Evolutionary conservation across 176 grass and related monocot species (phyloP), one percentile per base, ranked within the genome.

Genomic region (Poa annua): DNA sequence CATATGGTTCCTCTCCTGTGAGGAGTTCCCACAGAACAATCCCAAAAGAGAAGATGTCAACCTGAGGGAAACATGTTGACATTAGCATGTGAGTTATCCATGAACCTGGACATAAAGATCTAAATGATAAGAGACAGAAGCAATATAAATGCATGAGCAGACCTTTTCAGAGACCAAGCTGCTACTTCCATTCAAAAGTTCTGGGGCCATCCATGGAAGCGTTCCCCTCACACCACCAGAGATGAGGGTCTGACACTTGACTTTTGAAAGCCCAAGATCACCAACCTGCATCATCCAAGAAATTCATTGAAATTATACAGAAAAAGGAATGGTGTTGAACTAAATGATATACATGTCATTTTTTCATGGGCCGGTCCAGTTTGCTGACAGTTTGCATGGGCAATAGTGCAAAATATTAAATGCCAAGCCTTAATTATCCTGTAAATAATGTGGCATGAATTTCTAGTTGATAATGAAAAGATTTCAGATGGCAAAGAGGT

Each of bases 21-120:
- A 99, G 74, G 39, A 99, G 93, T 75, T 99, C 97, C 97, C 97
- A 99, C 63, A 99, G 80, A 59, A 99, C 97, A 79, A 99, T 94
- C 33, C 97, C 97, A 92, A 99, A 99, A 16, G 97, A 99, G 86
- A 96, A 99, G 8, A 96, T 91, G 63, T 99, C 97, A 73, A 99
- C 91, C 97, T 99, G 87, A 80, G 57, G 52, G 56, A 29, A 80
- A 22, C 60, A 75, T 54, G n/a, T 15, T 35, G 42, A 59, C 63
- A 80, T 76, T 83, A 64, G 54, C 29, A 3, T 70, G 53, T 75
- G 49, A 89, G 80, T 52, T 65, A 14, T 24, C 69, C 25, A 3
- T 65, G 29, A 83, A 78, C 9, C 77, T 13, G 7, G 76, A 79
- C 17, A 48, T 33, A 75, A 49, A 13, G 16, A 15, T 52, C 42